Conservation (phyloP, 2,329 filamentous ascomycete species). For the Botryotinia globosa region DNA sequence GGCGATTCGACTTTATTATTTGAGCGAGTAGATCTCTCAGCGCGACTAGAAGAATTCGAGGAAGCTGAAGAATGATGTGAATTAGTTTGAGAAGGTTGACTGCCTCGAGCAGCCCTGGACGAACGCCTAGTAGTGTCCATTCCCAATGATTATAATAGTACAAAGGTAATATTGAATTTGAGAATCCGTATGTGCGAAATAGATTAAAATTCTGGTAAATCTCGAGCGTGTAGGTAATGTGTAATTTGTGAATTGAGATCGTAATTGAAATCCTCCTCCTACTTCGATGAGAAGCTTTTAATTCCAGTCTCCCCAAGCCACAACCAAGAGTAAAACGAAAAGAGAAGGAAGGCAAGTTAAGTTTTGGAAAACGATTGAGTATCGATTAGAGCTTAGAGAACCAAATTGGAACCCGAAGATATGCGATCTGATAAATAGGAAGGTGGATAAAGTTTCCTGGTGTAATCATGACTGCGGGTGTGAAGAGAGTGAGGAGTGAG, state of each 20-base stretch:
- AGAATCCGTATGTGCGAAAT: neutral
- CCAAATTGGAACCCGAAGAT: conserved; percentile 3
- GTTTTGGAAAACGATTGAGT: conserved; percentile 11
- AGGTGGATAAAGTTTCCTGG: conserved; percentile 14
- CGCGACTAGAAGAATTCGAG: conserved; percentile 72
- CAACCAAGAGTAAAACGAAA: conserved; percentile 4
- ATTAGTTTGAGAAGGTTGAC: conserved; percentile 65
- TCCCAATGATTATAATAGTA: conserved; percentile 32
- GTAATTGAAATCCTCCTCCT: conserved; percentile 23
- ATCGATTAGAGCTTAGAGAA: conserved; percentile 14
- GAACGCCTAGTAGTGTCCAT: conserved; percentile 71
- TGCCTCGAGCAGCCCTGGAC: conserved; percentile 83
- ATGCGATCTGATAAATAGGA: conserved; percentile 12
- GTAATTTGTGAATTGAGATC: conserved; percentile 16
- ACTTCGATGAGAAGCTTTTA: conserved; percentile 20
- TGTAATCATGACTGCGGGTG: conserved; percentile 22
- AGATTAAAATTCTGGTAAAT: conserved; percentile 6
- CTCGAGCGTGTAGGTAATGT: conserved; percentile 16
- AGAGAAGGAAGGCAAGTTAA: conserved; percentile 12
- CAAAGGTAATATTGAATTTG: conserved; percentile 9
- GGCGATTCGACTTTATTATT: conserved; percentile 71
- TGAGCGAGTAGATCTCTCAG: conserved; percentile 70
- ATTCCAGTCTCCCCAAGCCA: conserved; percentile 14
- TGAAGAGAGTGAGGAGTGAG: conserved; percentile 7
- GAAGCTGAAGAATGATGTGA: conserved; percentile 76